Evolutionary conservation across 1,284 basidiomycete species (phyloP), one percentile per base, ranked within the genome.

Genomic region (Exobasidium rhododendri): DNA sequence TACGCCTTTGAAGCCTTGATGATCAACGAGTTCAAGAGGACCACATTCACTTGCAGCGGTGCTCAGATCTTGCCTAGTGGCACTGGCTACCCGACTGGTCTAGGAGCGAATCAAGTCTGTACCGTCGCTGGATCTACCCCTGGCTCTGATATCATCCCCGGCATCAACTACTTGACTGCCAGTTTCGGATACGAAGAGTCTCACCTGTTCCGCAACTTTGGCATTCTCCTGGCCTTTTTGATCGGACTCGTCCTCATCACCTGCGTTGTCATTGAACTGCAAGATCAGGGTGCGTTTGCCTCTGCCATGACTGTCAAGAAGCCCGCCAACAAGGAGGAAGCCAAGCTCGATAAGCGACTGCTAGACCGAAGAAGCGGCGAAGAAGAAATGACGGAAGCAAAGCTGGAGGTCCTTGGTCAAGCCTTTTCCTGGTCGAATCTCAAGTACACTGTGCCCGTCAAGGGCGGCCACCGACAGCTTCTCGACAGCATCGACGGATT

Each of bases 401-500:
- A 72, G 57, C 56, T 75, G 62, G 64, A 72, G 51, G 68, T 68
- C 6, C 57, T 65, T 57, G 73, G 73, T 28, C 58, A 67, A 51
- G 49, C 59, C 20, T 83, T 81, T 70, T 83, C 80, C 14, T 84
- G 82, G 81, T 77, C 80, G 65, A 72, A 83, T 59, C 71, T 84
- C 22, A 73, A 66, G 10, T 84, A 84, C 31, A 75, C 73, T 11
- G 82, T 84, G 0, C 83, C 83, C 1, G 83, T 85, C 50, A 82
- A 82, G 4, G 86, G 85, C 6, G 79, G 85, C 59, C 82, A 83
- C 3, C 85, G 88, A 29, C 82, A 83, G 53, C 83, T 94, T 5
- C 82, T 94, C 62, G 85, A 92, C 71, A 85, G 91, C 32, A 85
- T 94, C 5, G 88, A 87, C 59, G 92, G 92, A 0, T 94, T 86